Evolutionary conservation across 805 yeast genomes (phyloP).

Genomic region (Kodamaea jinghongensis): DNA sequence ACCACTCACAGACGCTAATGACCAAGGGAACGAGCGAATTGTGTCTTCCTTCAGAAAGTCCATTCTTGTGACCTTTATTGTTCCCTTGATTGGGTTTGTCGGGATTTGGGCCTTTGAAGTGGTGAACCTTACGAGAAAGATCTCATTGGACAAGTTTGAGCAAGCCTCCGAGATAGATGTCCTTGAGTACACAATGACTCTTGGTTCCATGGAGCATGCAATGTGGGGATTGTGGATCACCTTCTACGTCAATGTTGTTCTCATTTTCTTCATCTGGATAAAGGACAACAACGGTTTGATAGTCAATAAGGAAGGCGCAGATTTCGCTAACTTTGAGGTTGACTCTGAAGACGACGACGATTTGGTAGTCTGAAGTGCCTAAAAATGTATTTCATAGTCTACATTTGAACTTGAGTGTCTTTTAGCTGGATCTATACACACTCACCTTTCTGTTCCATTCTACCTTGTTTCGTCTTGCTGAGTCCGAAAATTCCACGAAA

Average conservation of each 20-base stretch:
- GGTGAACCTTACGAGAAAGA: neutral
- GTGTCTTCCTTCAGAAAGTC: conserved; percentile 24
- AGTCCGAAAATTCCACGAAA: no score
- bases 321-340: conserved; percentile 4
- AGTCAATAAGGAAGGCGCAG: neutral
- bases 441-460: no score
- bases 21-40: conserved; percentile 15
- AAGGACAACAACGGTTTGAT: conserved; percentile 25
- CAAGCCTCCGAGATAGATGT: neutral
- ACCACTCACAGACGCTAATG: conserved; percentile 19
- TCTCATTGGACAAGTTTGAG: neutral
- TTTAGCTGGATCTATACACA: no score
- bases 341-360: conserved; percentile 3
- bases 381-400: neutral
- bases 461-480: no score
- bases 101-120: neutral
- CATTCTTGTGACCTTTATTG: conserved; percentile 22
- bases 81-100: conserved; percentile 18
- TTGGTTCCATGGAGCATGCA: neutral
- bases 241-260: conserved; percentile 13
- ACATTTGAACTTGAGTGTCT: no score
- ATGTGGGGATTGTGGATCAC: conserved; percentile 13
- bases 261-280: conserved; percentile 28
- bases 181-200: neutral
- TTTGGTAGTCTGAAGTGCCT: conserved; percentile 1